These are phyloP conservation scores for Pyrrhoderma noxium DNA, from an alignment of 1,284 basidiomycete genomes.

Conservation along the genomic window DNA sequence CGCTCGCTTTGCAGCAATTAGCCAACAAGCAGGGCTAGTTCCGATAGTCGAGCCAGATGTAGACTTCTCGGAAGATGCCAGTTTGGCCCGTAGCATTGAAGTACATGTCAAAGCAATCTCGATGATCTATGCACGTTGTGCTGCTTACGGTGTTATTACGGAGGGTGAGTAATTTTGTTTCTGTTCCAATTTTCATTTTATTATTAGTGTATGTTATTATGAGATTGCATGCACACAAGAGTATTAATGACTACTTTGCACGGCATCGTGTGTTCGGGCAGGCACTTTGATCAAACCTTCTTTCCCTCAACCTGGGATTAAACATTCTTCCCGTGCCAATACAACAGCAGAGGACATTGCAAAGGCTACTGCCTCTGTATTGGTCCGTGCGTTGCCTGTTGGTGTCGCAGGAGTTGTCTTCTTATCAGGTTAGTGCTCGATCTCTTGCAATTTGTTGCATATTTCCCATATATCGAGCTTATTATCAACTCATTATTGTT, in stretches of 20 bases:
- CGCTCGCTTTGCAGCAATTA: constrained; percentile 39
- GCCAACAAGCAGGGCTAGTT: constrained; percentile 42
- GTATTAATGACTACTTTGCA: not conserved
- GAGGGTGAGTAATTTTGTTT: constrained; percentile 40
- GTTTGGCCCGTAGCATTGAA: constrained; percentile 38
- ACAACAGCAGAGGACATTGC: constrained; percentile 38
- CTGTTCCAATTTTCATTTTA: not conserved
- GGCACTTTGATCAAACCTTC: constrained; percentile 46
- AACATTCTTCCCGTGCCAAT: constrained; percentile 32
- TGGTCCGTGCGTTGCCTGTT: constrained; percentile 39
- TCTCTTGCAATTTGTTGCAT: too few relatives aligned
- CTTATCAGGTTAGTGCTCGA: constrained; percentile 42
- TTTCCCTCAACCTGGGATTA: constrained; percentile 43
- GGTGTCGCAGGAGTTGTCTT: constrained; percentile 44
- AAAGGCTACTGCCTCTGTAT: constrained; percentile 39
- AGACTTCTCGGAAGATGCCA: constrained; percentile 42
- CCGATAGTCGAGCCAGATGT: constrained; percentile 50
- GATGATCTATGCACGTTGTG: constrained; percentile 39
- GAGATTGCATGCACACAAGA: constrained; percentile 17
- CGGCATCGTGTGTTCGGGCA: not conserved
- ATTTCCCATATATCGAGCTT: too few relatives aligned
- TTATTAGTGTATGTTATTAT: not conserved
- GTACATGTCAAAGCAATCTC: constrained; percentile 39
- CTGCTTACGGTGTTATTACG: constrained; percentile 40
- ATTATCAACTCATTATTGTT: too few relatives aligned